Evolutionary conservation across 148 eudicot genomes (phyloP).

Genomic region (Amaranthus palmeri): DNA sequence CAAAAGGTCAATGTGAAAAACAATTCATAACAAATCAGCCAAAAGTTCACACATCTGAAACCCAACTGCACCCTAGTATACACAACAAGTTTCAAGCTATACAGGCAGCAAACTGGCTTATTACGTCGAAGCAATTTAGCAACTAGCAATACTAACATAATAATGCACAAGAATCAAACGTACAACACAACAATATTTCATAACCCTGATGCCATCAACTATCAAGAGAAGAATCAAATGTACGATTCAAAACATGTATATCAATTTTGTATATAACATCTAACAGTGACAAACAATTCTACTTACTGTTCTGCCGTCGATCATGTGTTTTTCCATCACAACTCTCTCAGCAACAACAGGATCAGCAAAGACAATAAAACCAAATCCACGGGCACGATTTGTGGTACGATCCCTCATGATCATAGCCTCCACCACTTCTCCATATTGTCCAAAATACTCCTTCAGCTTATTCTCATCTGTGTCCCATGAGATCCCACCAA

Average conservation of each 20-base stretch:
- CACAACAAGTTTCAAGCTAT: not conserved
- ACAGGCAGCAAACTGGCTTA: not conserved
- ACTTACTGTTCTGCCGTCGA: conserved; percentile 87
- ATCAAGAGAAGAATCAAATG: not conserved
- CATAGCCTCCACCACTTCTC: conserved; percentile 77
- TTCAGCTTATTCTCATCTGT: conserved; percentile 77
- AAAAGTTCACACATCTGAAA: not conserved
- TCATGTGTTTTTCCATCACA: conserved; percentile 73
- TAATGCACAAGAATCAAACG: not conserved
- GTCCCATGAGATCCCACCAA: conserved; percentile 96
- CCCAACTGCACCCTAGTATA: not conserved
- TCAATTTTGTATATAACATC: conserved; percentile 9
- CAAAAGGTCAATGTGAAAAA: conserved; percentile 16
- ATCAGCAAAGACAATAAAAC: conserved; percentile 70
- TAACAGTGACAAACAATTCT: conserved; percentile 11
- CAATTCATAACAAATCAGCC: conserved; percentile 2
- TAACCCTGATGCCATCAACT: not conserved
- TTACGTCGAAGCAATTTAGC: conserved; percentile 4
- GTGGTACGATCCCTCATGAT: conserved; percentile 84
- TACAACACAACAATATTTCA: no score
- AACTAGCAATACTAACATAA: not conserved
- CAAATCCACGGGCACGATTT: conserved; percentile 87
- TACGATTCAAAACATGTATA: not conserved
- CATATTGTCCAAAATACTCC: conserved; percentile 70
- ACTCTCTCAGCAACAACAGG: conserved; percentile 74